Evolutionary conservation across 192 early-diverging fungal genomes (phyloP), one percentile per base, ranked within the genome.

Genomic region (Geranomyces variabilis): DNA sequence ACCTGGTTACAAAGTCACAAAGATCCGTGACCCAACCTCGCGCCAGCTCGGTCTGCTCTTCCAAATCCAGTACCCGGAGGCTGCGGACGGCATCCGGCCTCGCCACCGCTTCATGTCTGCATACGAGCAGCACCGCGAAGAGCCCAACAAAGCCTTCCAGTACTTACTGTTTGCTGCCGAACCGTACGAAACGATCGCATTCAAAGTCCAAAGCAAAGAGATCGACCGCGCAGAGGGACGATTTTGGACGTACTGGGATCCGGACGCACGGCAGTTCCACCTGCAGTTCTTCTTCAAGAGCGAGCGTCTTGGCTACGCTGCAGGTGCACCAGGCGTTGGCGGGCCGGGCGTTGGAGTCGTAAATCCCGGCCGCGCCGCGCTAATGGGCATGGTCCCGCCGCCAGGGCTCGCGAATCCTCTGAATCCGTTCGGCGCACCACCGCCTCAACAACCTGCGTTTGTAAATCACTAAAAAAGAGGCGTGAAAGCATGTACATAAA

Each of bases 61-160:
- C 76, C 93, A 97, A 74, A 88, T 99, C 66, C 91, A 94, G 47
- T 99, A 96, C 73, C 96, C 96, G 10, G 92, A 99, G 71, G 92
- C 95, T 69, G 90, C 86, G n/a, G 85, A 89, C 15, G 91, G 88
- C 14, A 88, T 93, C 12, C 91, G 89, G 62, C 96, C 96, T 29
- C 83, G 90, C 26, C 92, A 96, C 68, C 86, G 96, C 36, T 99
- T 99, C 81, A 99, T 99, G 96, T 90, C 90, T 2, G 93, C 95
- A 0, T 99, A 92, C 71, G 96, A 99, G 80, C 96, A 99, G 77
- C 88, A 89, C 49, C 81, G 93, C 4, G 95, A 99, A 75, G 82
- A 86, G 22, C 93, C 95, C 26, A 92, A 92, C 65, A 87, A 91
- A 67, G 84, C 90, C 26, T 91, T 91, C 75, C 96, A 99, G 81